Evolutionary conservation across 257 asterid genomes (phyloP).

Genomic region (Primulina tabacum): DNA sequence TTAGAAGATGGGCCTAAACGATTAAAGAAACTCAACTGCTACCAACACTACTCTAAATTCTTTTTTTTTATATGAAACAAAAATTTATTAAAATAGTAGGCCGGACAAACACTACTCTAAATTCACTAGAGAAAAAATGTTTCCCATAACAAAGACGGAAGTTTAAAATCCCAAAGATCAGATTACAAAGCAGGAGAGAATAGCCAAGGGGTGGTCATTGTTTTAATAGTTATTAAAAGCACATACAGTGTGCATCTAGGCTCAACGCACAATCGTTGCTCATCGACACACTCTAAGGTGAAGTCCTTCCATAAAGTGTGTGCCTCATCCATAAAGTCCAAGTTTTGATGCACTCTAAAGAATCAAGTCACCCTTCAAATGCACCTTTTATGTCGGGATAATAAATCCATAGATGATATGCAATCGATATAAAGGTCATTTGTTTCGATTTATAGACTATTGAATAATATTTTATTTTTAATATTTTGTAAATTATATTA

Average conservation of each 20-base stretch:
- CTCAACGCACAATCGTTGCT: too few relatives aligned
- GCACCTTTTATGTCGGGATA: background rate
- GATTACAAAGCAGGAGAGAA: slow-evolving; percentile 6
- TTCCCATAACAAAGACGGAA: background rate
- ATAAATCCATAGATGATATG: too few relatives aligned
- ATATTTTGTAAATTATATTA: too few relatives aligned
- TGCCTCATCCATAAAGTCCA: background rate
- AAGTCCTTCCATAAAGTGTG: background rate
- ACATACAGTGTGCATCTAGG: too few relatives aligned
- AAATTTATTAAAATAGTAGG: too few relatives aligned
- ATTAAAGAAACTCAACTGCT: background rate
- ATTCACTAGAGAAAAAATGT: background rate
- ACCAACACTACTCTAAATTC: background rate
- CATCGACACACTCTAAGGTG: background rate
- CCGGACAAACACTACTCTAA: background rate
- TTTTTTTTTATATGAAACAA: too few relatives aligned
- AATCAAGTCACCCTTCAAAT: background rate
- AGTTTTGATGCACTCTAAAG: background rate
- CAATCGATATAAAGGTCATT: background rate
- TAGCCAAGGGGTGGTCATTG: background rate
- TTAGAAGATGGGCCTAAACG: background rate
- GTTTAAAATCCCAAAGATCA: slow-evolving; percentile 1
- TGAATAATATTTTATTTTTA: background rate
- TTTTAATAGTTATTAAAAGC: background rate
- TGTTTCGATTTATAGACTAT: background rate